Evolutionary conservation across 163 green algal species (phyloP).

Genomic region (Chlorella variabilis): DNA sequence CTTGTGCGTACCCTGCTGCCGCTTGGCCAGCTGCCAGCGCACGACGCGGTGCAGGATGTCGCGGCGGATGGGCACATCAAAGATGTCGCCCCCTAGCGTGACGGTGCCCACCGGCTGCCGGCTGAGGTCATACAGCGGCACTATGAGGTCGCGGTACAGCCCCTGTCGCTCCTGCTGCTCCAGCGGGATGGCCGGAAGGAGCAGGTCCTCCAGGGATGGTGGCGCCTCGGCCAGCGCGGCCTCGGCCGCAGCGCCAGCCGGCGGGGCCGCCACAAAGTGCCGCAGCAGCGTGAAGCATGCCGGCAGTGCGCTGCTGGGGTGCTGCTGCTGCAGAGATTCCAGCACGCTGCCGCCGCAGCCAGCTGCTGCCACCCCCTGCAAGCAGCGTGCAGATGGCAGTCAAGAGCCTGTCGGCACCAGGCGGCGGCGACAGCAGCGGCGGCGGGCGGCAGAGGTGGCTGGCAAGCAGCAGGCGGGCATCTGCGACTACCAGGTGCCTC

Average conservation of each 20-base stretch:
- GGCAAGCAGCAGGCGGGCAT: too few relatives aligned
- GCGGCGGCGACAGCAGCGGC: neutral
- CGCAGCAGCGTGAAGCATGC: conserved; percentile 22
- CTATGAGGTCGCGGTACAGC: conserved; percentile 4
- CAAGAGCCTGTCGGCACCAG: neutral
- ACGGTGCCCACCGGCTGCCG: conserved; percentile 53
- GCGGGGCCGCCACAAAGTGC: neutral
- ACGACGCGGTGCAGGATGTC: conserved; percentile 95
- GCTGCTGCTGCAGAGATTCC: conserved; percentile 1
- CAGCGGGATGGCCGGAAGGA: conserved; percentile 34
- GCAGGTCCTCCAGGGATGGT: neutral
- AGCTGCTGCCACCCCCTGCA: neutral
- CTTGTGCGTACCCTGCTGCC: conserved; percentile 91
- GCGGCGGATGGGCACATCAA: conserved; percentile 73
- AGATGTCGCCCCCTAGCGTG: conserved; percentile 75
- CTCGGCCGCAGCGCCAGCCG: neutral
- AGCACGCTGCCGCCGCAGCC: neutral
- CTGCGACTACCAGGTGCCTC: neutral
- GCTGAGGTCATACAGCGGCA: conserved; percentile 54
- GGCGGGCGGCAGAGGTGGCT: neutral
- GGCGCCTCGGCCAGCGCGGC: conserved; percentile 4
- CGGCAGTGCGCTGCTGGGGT: neutral
- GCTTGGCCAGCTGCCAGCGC: conserved; percentile 89
- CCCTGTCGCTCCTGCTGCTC: conserved; percentile 57
- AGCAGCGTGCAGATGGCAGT: neutral